Evolutionary conservation across 805 yeast genomes (phyloP), one percentile per base, ranked within the genome.

Genomic region (Komagataella populi): DNA sequence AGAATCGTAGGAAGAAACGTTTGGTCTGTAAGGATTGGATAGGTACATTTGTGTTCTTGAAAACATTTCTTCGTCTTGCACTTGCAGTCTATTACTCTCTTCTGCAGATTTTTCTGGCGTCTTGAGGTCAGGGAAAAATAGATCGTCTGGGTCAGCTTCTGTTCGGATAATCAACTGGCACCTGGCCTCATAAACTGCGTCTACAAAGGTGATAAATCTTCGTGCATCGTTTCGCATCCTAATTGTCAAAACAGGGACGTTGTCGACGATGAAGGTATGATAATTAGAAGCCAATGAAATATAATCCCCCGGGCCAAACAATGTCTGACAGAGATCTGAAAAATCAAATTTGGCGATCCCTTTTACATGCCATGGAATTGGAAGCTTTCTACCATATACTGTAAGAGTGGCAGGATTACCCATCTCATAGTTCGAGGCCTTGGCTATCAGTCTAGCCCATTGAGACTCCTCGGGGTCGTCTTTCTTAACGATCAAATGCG

Each of bases 11-110:
- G 83, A 72, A 3, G 85, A 70, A 6, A 79, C 74, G 52, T 83
- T 84, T 3, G 90, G 89, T 53, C 90, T 66, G 58, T 81, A 83
- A 3, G 90, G 90, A 50, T 76, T 74, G 2, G 70, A 65, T 52
- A 82, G 60, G 24, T 80, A 87, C 50, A 80, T 73, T 18, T 72
- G 72, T 0, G 87, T 82, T 54, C 74, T 76, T 4, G 87, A 76
- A 60, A 69, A 82, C 87, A 81, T 81, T 59, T 84, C 90, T 57
- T 80, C 83, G 51, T 80, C 81, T 56, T 77, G 83, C 6, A 77
- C 80, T 52, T 59, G 61, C 6, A 56, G 54, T 10, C 39, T 30
- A 30, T 30, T 30, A 30, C 39, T 30, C 10, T 14, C 6, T 54
- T 49, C 8, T 14, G 20, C 5, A 10, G 52, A 30, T 24, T 51